Percentiles rank a stretch among this genome's conserved stretches.
Conservation (phyloP, 192 early-diverging fungal species). For the Entomortierella beljakovae region DNA sequence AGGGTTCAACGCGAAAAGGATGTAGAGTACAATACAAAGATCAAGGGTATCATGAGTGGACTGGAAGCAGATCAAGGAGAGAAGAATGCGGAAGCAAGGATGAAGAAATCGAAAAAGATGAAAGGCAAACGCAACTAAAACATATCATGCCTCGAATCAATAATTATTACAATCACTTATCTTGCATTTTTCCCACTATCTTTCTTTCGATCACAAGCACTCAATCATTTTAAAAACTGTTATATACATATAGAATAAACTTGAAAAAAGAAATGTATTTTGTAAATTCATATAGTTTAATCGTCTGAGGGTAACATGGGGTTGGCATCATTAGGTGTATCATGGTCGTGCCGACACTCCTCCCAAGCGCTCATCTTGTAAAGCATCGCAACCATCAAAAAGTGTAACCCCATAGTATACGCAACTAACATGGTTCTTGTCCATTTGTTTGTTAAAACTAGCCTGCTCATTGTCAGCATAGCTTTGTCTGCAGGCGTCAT, state of each 20-base stretch:
- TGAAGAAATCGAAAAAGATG: constrained; percentile 64
- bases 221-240: neutral
- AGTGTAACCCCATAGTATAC: constrained; percentile 79
- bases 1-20: constrained; percentile 83
- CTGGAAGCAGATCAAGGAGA: constrained; percentile 88
- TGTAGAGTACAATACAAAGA: constrained; percentile 84
- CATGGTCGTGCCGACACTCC: constrained; percentile 73
- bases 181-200: neutral
- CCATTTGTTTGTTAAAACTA: constrained; percentile 77
- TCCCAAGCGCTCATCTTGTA: constrained; percentile 74
- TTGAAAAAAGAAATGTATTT: neutral
- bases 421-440: constrained; percentile 73
- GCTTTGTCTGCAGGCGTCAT: constrained; percentile 84
- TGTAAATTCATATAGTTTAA: neutral
- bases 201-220: constrained; percentile 6
- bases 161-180: neutral
- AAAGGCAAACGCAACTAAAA: constrained; percentile 47
- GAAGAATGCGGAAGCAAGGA: constrained; percentile 74
- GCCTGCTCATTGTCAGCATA: constrained; percentile 69
- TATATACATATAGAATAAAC: constrained; percentile 5
- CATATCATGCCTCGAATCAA: neutral
- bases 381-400: constrained; percentile 81
- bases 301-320: constrained; percentile 46
- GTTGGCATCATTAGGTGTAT: constrained; percentile 57
- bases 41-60: constrained; percentile 89